Evolutionary conservation across 495 filamentous ascomycete genomes (phyloP).

Genomic region (Penicillium mononematosum): DNA sequence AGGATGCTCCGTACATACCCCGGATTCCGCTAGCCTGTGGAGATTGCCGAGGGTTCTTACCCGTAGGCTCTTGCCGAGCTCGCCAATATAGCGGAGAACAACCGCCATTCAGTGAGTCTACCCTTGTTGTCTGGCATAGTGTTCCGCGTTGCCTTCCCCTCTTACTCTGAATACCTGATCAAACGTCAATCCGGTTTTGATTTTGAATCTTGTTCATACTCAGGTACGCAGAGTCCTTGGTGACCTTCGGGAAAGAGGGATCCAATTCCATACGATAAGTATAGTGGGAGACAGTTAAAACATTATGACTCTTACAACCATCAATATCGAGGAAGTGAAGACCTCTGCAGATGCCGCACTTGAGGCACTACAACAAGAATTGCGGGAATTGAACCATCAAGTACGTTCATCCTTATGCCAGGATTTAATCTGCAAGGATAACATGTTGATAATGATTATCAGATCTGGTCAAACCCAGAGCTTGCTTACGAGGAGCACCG

Average conservation of each 20-base stretch:
- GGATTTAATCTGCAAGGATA: not conserved
- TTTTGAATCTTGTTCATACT: not conserved
- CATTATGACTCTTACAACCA: conserved; percentile 24
- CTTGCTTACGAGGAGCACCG: conserved; percentile 55
- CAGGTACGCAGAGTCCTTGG: not conserved
- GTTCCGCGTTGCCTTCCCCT: no score
- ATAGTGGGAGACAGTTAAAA: not conserved
- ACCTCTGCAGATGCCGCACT: conserved; percentile 29
- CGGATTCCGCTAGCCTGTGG: no score
- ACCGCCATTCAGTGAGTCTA: no score
- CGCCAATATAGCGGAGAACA: no score
- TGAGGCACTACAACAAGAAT: conserved; percentile 21
- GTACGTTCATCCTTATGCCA: conserved; percentile 1
- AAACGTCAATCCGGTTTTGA: not conserved
- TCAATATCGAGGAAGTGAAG: conserved; percentile 29
- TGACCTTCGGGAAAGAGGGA: not conserved
- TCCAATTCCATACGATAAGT: not conserved
- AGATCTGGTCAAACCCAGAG: conserved; percentile 64
- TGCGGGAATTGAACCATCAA: conserved; percentile 33
- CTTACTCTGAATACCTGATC: not conserved
- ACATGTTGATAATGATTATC: not conserved
- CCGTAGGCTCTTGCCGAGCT: no score
- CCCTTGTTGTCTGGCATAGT: no score
- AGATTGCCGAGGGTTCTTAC: no score
- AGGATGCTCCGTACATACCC: no score